Evolutionary conservation across 768 basidiomycete species (phyloP).

Genomic region (Paxillus rubicundulus): DNA sequence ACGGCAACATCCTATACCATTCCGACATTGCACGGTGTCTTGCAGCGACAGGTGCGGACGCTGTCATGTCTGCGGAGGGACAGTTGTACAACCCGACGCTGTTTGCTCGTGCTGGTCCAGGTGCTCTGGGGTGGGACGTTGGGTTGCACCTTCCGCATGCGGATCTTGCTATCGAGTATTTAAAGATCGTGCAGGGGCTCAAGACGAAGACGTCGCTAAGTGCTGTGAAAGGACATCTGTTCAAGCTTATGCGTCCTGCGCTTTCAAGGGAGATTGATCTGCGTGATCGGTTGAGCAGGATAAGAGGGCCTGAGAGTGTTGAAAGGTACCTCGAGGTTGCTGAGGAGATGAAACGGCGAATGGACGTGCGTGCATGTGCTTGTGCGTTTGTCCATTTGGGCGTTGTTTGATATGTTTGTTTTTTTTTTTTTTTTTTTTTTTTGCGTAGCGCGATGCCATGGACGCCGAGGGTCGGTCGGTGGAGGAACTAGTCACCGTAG

Average conservation of each 20-base stretch:
- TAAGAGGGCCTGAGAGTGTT: conserved; percentile 28
- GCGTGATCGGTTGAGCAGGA: conserved; percentile 64
- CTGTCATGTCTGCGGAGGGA: conserved; percentile 93
- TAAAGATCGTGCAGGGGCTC: conserved; percentile 62
- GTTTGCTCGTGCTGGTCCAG: conserved; percentile 44
- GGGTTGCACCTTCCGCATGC: conserved; percentile 55
- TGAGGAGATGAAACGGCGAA: conserved; percentile 54
- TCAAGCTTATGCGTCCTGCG: conserved; percentile 85
- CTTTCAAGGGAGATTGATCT: conserved; percentile 66
- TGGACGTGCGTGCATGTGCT: conserved; percentile 44
- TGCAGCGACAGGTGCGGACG: conserved; percentile 82
- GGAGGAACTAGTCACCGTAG: conserved; percentile 40
- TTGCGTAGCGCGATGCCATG: conserved; percentile 46
- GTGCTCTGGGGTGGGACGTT: conserved; percentile 36
- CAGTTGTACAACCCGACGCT: conserved; percentile 90
- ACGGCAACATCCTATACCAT: conserved; percentile 90
- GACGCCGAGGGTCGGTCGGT: conserved; percentile 26
- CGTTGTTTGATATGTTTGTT: neutral
- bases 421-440: neutral
- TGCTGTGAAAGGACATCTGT: conserved; percentile 89
- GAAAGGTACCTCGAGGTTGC: conserved; percentile 51
- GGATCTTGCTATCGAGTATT: conserved; percentile 80
- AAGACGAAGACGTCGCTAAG: conserved; percentile 69
- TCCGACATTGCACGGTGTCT: conserved; percentile 82
- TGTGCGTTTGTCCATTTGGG: neutral